Percentiles rank a stretch among this genome's conserved stretches.
Conservation (phyloP, 768 basidiomycete genomes). For the Suillus weaverae region DNA sequence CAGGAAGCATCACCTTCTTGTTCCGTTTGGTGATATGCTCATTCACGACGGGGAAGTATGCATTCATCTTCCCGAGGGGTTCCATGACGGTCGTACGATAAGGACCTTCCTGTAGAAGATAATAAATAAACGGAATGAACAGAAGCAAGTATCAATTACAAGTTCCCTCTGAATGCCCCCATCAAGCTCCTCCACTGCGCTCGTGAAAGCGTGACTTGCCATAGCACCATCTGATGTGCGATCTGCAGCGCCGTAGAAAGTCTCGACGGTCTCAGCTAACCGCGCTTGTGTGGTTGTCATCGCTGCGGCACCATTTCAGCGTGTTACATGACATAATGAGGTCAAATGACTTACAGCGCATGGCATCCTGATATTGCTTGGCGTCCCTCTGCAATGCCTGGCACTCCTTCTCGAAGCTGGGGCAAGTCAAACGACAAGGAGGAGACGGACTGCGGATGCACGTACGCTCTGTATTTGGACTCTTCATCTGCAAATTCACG, state of each 20-base stretch:
- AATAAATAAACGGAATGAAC: slow-evolving; percentile 6
- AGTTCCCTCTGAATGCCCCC: slow-evolving; percentile 80
- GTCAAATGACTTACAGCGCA: slow-evolving; percentile 64
- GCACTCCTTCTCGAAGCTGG: slow-evolving; percentile 95
- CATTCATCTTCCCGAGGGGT: slow-evolving; percentile 94
- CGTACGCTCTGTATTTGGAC: slow-evolving; percentile 81
- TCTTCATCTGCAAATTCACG: slow-evolving; percentile 93
- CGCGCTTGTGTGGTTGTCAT: slow-evolving; percentile 94
- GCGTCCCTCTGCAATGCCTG: slow-evolving; percentile 91
- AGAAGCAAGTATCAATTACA: slow-evolving; percentile 45
- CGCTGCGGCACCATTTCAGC: slow-evolving; percentile 44
- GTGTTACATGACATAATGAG: background rate
- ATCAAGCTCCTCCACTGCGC: slow-evolving; percentile 93
- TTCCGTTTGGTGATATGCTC: slow-evolving; percentile 92
- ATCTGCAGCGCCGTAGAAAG: slow-evolving; percentile 88
- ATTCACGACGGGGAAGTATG: slow-evolving; percentile 91
- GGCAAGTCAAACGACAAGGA: slow-evolving; percentile 7
- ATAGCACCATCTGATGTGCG: slow-evolving; percentile 88
- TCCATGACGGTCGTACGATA: slow-evolving; percentile 95
- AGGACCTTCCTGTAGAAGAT: slow-evolving; percentile 71
- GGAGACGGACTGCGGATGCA: slow-evolving; percentile 29
- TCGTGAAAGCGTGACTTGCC: slow-evolving; percentile 95
- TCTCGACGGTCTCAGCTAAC: slow-evolving; percentile 90
- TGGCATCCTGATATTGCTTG: slow-evolving; percentile 92
- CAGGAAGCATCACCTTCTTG: slow-evolving; percentile 71